Base-by-base conservation (phyloP, 225 moss, liverwort and hornwort species). In the Physcomitrium patens region DNA sequence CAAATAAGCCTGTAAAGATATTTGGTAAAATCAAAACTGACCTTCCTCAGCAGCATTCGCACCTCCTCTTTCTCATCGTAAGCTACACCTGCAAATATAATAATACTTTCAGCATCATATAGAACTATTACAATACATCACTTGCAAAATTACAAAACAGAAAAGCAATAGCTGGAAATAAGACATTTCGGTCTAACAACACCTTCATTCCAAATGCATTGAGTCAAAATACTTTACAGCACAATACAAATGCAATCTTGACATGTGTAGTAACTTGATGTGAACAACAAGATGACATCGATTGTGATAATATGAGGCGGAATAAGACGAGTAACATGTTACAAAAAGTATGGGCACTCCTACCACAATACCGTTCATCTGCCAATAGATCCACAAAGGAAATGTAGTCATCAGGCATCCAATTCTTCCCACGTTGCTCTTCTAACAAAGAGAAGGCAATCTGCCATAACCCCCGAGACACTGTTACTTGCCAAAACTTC, bases 51-150 rank as follows among this genome's bases (percentile, higher is more conserved):
- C 48, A 89, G 85, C 68, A 78, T 73, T 65, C 93, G 87, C n/a
- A 93, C 91, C 85, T 93, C 91, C 69, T 93, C 91, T 70, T 93
- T 93, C 64, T 93, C 93, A 78, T 89, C 87, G 74, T 93, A 93
- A 24, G 83, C 89, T 43, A 93, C 93, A 60, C 91, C 90, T 93
- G 88, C 68, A 80, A 45, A 48, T 48, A 52, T 48, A 53, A 49
- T 48, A 47, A 13, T 67, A 68, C 37, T 49, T 47, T 76, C 45
- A 76, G 58, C 48, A 58, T n/a, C 8, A 48, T 23, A 28, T 27
- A 59, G 48, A 20, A 58, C 47, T 27, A 55, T 37, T 56, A 19
- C 63, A 14, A 19, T 26, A 48, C 14, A 47, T 19, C 15, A 20
- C 44, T 43, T 56, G 53, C 27, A 66, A 48, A 47, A 47, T 26